Base-by-base conservation (phyloP, 768 basidiomycete species). In the Cyclocybe aegerita region DNA sequence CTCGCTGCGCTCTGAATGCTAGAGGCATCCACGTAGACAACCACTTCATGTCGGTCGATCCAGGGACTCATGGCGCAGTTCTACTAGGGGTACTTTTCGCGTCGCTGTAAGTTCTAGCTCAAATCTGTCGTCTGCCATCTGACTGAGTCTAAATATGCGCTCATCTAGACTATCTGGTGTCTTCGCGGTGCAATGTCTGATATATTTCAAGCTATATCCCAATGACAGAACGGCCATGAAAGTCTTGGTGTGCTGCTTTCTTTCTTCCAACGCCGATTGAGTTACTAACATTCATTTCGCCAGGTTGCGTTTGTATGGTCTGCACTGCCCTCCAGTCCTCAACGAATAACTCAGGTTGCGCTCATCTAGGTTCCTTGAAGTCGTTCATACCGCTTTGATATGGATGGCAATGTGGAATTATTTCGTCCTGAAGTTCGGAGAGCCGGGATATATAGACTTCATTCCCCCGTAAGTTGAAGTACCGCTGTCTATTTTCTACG, bases 401-500 rank as follows among this genome's bases (percentile, higher is more conserved):
- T 72, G 71, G 66, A 48, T 60, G 4, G 59, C 71, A 5, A 47
- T 73, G 36, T 77, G 74, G 72, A 54, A 69, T n/a, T 73, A 70
- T 46, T 53, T 72, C 16, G 69, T 74, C 34, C 35, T 29, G 0
- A 50, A 69, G 32, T 70, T 68, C 46, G 70, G 69, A 4, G 40
- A 62, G 5, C 7, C 32, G 10, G 48, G 52, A 5, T 54, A 54
- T n/a, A 65, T 68, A 14, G 62, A 71, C 23, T 55, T 53, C 30
- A 72, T 77, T 39, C 64, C 69, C n/a, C 64, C 64, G 73, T 73
- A 37, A 48, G 60, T 44, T 5, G 30, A 7, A 2, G 4, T 11
- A n/a, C 11, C n/a, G n/a, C 32, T 11, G 15, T 43, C 7, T 16
- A 1, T 4, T 37, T 3, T 9, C 7, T 2, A 14, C 33, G n/a